phyloP scores from a whole-genome alignment of 768 basidiomycete species.

The Kwoniella dejecticola region DNA sequence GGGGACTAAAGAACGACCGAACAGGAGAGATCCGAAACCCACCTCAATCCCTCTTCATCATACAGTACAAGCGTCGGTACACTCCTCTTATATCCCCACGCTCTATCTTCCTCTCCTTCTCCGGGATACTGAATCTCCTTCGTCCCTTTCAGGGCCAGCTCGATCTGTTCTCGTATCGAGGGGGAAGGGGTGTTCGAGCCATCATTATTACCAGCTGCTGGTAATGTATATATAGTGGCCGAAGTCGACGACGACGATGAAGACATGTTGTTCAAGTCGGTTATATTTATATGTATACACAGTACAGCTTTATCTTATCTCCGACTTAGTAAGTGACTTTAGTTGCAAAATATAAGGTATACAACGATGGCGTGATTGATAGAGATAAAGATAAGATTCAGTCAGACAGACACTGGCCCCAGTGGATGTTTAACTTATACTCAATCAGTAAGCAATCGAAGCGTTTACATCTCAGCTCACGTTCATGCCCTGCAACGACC shows the following conservation, averaged over 20 bases:
- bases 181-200: background rate
- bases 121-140: slow-evolving; percentile 35
- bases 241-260: background rate
- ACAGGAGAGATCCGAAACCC: slow-evolving; percentile 15
- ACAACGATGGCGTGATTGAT: too few species aligned
- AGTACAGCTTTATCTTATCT: background rate
- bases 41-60: slow-evolving; percentile 76
- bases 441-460: too few species aligned
- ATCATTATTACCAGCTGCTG: background rate
- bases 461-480: too few species aligned
- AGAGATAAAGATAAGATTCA: too few species aligned
- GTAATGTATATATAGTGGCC: background rate
- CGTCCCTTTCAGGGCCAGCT: slow-evolving; percentile 34
- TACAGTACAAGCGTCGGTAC: slow-evolving; percentile 85
- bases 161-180: slow-evolving; percentile 41
- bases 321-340: too few species aligned
- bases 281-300: background rate
- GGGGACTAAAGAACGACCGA: background rate
- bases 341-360: too few species aligned
- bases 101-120: slow-evolving; percentile 28
- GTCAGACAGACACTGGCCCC: too few species aligned
- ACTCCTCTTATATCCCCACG: slow-evolving; percentile 59
- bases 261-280: background rate
- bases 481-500: too few species aligned
- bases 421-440: too few species aligned